Conservation (phyloP, 2,329 filamentous ascomycete species). For the Ceratocystis papillata region DNA sequence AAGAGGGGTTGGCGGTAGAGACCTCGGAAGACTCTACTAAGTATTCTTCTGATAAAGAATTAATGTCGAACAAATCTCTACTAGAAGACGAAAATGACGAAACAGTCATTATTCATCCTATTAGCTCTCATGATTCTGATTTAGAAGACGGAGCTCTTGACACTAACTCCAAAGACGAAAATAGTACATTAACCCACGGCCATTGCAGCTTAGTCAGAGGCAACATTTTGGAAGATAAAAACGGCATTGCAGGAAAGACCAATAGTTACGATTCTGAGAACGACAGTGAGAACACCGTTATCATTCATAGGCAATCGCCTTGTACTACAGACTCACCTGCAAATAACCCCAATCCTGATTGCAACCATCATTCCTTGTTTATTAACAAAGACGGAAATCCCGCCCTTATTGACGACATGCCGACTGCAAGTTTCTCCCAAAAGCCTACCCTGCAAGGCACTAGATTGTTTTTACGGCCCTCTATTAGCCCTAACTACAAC, state of each 20-base stretch:
- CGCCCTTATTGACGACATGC: background rate
- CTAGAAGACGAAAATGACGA: slow-evolving; percentile 10
- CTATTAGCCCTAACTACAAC: slow-evolving; percentile 25
- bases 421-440: background rate
- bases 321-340: background rate
- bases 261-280: background rate
- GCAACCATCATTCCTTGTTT: background rate
- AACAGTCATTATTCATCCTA: background rate
- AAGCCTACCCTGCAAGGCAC: background rate
- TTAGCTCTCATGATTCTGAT: background rate
- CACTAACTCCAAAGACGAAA: background rate
- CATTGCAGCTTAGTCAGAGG: background rate
- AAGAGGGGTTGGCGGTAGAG: background rate
- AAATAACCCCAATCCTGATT: background rate
- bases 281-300: slow-evolving; percentile 12
- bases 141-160: background rate
- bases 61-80: background rate
- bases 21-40: background rate
- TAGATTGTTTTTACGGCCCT: slow-evolving; percentile 3
- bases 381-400: background rate
- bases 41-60: background rate
- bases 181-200: background rate
- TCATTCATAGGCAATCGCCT: background rate
- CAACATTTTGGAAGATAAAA: background rate
- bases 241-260: background rate